These are phyloP conservation scores for Mycosphaerella arachidis DNA, from an alignment of 2,329 filamentous ascomycete genomes.

Conservation along the genomic window DNA sequence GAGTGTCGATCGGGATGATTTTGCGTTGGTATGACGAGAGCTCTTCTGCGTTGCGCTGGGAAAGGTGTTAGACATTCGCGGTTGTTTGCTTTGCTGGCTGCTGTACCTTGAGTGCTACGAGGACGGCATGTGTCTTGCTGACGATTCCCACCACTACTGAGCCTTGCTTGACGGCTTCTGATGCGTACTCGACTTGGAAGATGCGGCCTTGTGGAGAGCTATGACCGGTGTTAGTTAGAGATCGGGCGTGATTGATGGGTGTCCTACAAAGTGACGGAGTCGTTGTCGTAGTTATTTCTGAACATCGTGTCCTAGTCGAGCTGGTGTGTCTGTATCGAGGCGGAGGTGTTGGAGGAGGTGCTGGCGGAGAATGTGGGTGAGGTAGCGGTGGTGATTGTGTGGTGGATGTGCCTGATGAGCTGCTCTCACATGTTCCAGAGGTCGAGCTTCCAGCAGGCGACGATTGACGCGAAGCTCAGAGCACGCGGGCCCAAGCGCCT, in stretches of 20 bases:
- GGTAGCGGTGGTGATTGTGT: background rate
- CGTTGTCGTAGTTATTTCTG: slow-evolving; percentile 99
- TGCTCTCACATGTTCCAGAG: background rate
- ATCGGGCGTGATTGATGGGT: slow-evolving; percentile 1
- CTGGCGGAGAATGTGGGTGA: background rate
- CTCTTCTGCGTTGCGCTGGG: slow-evolving; percentile 94
- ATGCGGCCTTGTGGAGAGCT: slow-evolving; percentile 98
- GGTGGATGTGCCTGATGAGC: background rate
- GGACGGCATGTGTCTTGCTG: slow-evolving; percentile 95
- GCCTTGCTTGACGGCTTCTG: slow-evolving; percentile 97
- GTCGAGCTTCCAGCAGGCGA: background rate
- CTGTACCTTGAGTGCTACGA: slow-evolving; percentile 89
- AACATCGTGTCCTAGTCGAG: slow-evolving; percentile 61
- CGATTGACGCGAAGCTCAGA: slow-evolving; percentile 5
- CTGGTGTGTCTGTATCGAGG: background rate
- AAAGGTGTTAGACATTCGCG: background rate
- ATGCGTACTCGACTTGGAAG: slow-evolving; percentile 99
- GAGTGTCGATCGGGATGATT: slow-evolving; percentile 92
- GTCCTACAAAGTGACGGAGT: slow-evolving; percentile 94
- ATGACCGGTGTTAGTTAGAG: slow-evolving; percentile 12
- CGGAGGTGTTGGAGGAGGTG: background rate
- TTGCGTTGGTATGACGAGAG: slow-evolving; percentile 99
- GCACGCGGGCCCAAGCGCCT: background rate
- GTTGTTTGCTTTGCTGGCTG: background rate
- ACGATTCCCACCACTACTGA: slow-evolving; percentile 95